Evolutionary conservation across 805 yeast genomes (phyloP).

Genomic region (Torulaspora maleeae): DNA sequence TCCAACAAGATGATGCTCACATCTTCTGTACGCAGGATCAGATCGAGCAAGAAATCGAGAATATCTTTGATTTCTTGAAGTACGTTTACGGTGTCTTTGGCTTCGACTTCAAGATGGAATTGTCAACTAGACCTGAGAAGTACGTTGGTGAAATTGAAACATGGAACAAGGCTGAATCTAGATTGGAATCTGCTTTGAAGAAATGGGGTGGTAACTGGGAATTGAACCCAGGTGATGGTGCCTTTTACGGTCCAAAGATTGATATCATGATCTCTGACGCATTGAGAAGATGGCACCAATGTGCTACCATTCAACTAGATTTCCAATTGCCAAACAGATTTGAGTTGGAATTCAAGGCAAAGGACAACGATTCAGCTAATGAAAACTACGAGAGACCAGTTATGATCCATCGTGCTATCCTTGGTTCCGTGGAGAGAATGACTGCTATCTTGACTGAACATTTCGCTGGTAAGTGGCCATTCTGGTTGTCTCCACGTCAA

Average conservation of each 20-base stretch:
- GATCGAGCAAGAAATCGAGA: constrained; percentile 78
- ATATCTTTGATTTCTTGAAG: constrained; percentile 80
- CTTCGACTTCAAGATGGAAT: constrained; percentile 92
- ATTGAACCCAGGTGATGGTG: constrained; percentile 96
- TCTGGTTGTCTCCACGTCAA: constrained; percentile 99
- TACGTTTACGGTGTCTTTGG: constrained; percentile 88
- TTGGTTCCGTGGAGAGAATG: constrained; percentile 99
- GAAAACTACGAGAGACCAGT: constrained; percentile 79
- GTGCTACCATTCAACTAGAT: constrained; percentile 98
- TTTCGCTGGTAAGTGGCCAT: constrained; percentile 99
- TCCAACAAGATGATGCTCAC: constrained; percentile 99
- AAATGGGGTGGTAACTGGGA: constrained; percentile 90
- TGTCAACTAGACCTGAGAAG: constrained; percentile 96
- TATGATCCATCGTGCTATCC: constrained; percentile 98
- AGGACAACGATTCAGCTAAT: constrained; percentile 42
- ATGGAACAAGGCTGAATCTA: constrained; percentile 88
- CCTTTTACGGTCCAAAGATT: constrained; percentile 91
- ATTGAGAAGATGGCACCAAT: constrained; percentile 93
- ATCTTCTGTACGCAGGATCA: constrained; percentile 93
- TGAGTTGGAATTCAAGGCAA: constrained; percentile 79
- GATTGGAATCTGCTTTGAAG: constrained; percentile 76
- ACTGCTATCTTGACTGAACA: constrained; percentile 97
- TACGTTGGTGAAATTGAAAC: constrained; percentile 90
- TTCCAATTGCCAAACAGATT: constrained; percentile 97
- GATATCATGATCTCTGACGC: constrained; percentile 96